phyloP scores from a whole-genome alignment of 768 basidiomycete genomes.

The Gelatoporia subvermispora region DNA sequence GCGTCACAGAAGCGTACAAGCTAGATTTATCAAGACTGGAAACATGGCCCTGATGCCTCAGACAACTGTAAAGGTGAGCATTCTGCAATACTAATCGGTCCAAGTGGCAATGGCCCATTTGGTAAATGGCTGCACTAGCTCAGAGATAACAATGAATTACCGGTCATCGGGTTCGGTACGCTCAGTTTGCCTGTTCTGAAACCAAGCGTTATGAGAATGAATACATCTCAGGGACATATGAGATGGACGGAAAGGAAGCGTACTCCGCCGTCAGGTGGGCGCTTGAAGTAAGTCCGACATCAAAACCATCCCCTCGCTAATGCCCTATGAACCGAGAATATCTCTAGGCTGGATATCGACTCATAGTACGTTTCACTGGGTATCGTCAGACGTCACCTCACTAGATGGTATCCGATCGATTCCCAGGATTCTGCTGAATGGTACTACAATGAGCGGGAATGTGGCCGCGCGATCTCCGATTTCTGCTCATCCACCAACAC shows the following conservation, averaged over 20 bases:
- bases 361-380: conserved; percentile 39
- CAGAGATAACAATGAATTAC: conserved; percentile 50
- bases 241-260: conserved; percentile 53
- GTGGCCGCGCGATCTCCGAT: conserved; percentile 54
- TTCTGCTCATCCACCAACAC: conserved; percentile 44
- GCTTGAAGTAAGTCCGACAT: conserved; percentile 44
- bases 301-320: conserved; percentile 1
- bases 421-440: conserved; percentile 43
- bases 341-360: conserved; percentile 55
- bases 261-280: conserved; percentile 56
- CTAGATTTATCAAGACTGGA: too few species aligned
- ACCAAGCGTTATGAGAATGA: too few species aligned
- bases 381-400: not conserved
- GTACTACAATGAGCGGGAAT: conserved; percentile 65
- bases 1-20: too few species aligned
- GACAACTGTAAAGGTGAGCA: too few species aligned
- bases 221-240: conserved; percentile 46
- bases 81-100: too few species aligned
- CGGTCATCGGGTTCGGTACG: conserved; percentile 54
- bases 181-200: not conserved
- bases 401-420: not conserved
- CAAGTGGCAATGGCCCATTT: not conserved
- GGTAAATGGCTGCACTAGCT: conserved; percentile 28
- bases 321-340: conserved; percentile 7
- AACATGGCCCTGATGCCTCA: too few species aligned